A percentile compares a stretch with the other conserved stretches of the same genome.
Evolutionary conservation across 2,329 filamentous ascomycete genomes (phyloP).

Genomic region (Coniochaeta sp.): DNA sequence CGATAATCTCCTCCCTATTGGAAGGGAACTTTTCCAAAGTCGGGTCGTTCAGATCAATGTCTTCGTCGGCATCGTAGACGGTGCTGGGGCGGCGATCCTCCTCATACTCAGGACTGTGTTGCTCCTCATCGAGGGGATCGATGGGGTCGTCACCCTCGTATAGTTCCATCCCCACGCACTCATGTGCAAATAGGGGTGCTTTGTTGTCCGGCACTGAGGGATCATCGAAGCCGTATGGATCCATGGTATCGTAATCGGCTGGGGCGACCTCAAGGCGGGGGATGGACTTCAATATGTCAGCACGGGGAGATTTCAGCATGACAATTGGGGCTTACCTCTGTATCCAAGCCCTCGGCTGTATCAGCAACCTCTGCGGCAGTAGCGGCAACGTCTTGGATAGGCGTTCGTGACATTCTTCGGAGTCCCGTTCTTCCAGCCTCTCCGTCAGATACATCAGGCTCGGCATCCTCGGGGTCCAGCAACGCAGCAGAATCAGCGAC

Average conservation of each 20-base stretch:
- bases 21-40: conserved; percentile 42
- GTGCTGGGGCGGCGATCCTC: conserved; percentile 10
- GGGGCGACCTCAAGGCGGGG: not conserved
- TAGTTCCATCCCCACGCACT: conserved; percentile 30
- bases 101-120: conserved; percentile 13
- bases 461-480: conserved; percentile 22
- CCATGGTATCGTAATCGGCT: not conserved
- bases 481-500: conserved; percentile 26
- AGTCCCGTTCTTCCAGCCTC: conserved; percentile 24
- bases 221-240: not conserved
- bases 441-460: conserved; percentile 23
- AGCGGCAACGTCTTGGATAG: conserved; percentile 31
- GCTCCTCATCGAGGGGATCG: conserved; percentile 23
- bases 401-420: conserved; percentile 27
- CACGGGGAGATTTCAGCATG: not conserved
- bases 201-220: conserved; percentile 11
- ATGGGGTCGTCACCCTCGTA: conserved; percentile 17
- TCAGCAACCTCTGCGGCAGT: conserved; percentile 38
- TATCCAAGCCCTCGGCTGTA: conserved; percentile 30
- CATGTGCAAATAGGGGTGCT: conserved; percentile 40
- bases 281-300: conserved; percentile 1
- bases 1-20: conserved; percentile 34
- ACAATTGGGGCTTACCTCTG: conserved; percentile 5
- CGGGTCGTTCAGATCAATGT: conserved; percentile 37
- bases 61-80: conserved; percentile 12